These are phyloP conservation scores for Xylariaceae sp. DNA, from an alignment of 2,329 filamentous ascomycete genomes.

Conservation along the genomic window DNA sequence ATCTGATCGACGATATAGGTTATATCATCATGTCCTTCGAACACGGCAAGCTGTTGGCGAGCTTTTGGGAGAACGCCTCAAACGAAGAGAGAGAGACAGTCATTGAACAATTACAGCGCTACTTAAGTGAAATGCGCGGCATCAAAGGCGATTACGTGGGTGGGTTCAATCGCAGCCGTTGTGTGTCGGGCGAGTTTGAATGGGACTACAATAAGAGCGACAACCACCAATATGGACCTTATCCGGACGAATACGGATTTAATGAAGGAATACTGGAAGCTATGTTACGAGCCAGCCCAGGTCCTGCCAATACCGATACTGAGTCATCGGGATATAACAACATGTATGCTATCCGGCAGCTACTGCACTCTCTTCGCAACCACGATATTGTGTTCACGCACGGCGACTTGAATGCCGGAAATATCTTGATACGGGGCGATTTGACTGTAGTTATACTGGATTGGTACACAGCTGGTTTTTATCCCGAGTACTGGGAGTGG, in stretches of 20 bases:
- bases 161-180: too few species aligned
- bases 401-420: slow-evolving; percentile 18
- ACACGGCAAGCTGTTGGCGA: neutral
- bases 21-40: slow-evolving; percentile 24
- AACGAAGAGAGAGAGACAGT: slow-evolving; percentile 12
- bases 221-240: slow-evolving; percentile 25
- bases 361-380: slow-evolving; percentile 23
- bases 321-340: slow-evolving; percentile 14
- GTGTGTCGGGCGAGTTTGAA: too few species aligned
- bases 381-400: slow-evolving; percentile 28
- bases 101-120: slow-evolving; percentile 5
- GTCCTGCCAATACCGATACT: slow-evolving; percentile 8
- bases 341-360: slow-evolving; percentile 7
- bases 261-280: slow-evolving; percentile 22
- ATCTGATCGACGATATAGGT: slow-evolving; percentile 6
- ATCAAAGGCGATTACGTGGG: slow-evolving; percentile 21
- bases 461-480: slow-evolving; percentile 24
- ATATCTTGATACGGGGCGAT: slow-evolving; percentile 25
- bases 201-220: slow-evolving; percentile 9
- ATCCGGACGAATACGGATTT: too few species aligned
- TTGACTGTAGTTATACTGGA: slow-evolving; percentile 19
- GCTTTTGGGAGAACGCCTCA: slow-evolving; percentile 17
- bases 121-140: slow-evolving; percentile 17
- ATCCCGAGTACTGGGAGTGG: slow-evolving; percentile 29
- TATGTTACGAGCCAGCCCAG: slow-evolving; percentile 8